phyloP scores from a whole-genome alignment of 305 asterid species.

The Fraxinus platypoda region DNA sequence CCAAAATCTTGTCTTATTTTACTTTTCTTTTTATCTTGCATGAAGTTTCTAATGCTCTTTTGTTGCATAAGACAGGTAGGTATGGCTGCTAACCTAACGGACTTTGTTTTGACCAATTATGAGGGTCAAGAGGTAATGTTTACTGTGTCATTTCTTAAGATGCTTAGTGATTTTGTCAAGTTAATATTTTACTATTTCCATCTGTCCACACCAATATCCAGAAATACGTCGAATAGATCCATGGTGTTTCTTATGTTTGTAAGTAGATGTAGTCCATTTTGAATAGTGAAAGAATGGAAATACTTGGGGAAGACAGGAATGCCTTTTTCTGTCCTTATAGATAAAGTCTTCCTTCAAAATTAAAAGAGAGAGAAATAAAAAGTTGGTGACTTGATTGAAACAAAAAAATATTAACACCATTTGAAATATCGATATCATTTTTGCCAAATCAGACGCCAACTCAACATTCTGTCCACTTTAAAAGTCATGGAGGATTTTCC shows the following conservation, averaged over 20 bases:
- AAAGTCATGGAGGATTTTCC: background rate
- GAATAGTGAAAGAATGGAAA: background rate
- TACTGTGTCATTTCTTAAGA: background rate
- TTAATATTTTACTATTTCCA: background rate
- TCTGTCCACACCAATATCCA: background rate
- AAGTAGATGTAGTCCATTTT: background rate
- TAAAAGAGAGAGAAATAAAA: background rate
- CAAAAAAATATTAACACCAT: background rate
- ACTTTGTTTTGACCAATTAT: constrained; percentile 59
- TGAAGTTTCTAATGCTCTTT: constrained; percentile 10
- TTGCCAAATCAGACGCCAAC: background rate
- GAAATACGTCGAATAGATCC: background rate
- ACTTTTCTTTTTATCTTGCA: background rate
- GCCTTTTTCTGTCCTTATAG: background rate
- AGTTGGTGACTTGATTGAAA: background rate
- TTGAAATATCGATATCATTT: background rate
- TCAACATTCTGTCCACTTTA: background rate
- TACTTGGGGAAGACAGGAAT: background rate
- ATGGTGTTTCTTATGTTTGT: background rate
- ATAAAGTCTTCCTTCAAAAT: background rate
- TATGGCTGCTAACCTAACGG: constrained; percentile 87
- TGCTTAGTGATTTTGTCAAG: background rate
- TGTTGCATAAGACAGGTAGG: constrained; percentile 52
- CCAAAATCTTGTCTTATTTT: background rate
- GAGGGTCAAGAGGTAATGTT: constrained; percentile 74